Conservation (phyloP, 768 basidiomycete genomes). For the Hemileccinum impolitum region DNA sequence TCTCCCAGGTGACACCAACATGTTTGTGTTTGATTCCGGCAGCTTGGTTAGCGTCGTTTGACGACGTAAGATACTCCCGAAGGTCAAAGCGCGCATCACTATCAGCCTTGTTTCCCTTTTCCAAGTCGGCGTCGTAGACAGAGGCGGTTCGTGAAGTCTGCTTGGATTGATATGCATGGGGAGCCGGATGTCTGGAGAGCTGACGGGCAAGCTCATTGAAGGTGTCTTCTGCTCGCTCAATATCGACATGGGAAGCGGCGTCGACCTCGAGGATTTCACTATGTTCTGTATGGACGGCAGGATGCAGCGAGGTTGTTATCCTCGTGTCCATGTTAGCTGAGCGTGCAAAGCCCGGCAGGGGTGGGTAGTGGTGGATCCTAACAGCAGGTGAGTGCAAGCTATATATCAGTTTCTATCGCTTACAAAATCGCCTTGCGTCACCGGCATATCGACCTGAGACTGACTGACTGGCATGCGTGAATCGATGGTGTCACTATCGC, state of each 20-base stretch:
- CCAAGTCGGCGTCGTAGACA: constrained; percentile 34
- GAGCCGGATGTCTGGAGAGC: constrained; percentile 17
- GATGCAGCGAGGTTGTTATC: background rate
- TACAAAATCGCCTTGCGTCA: constrained; percentile 8
- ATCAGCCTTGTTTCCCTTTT: constrained; percentile 37
- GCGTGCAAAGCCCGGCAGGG: background rate
- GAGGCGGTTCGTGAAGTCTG: constrained; percentile 21
- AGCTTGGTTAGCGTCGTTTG: constrained; percentile 59
- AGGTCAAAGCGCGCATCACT: constrained; percentile 50
- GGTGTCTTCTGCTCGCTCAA: constrained; percentile 47
- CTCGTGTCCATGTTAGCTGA: constrained; percentile 7
- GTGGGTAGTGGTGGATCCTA: background rate
- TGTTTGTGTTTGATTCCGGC: constrained; percentile 73
- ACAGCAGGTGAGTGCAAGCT: background rate
- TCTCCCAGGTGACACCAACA: constrained; percentile 73
- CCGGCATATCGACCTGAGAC: background rate
- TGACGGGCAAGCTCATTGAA: constrained; percentile 54
- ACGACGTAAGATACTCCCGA: constrained; percentile 62
- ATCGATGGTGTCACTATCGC: no score
- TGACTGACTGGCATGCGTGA: no score
- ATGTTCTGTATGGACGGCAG: constrained; percentile 8
- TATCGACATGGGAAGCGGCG: constrained; percentile 40
- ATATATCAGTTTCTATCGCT: constrained; percentile 17
- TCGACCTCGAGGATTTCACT: constrained; percentile 21
- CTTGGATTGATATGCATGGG: constrained; percentile 10